Evolutionary conservation across 306 rosid genomes (phyloP).

Genomic region (Cucumis cinereus): DNA sequence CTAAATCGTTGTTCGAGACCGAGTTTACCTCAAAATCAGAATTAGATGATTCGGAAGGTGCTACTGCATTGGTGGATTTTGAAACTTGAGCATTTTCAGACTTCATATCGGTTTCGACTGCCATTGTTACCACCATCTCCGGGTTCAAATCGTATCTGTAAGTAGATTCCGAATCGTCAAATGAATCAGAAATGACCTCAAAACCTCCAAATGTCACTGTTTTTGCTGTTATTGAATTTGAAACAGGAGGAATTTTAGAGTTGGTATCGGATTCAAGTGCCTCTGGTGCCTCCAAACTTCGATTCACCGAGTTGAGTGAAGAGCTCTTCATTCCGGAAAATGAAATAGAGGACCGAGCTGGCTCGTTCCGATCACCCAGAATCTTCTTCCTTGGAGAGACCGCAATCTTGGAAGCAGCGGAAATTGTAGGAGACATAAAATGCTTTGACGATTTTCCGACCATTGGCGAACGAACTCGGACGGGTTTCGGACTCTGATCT

Average conservation of each 20-base stretch:
- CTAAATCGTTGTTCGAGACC: background rate
- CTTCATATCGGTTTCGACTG: background rate
- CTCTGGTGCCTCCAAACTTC: conserved; percentile 19
- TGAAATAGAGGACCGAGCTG: conserved; percentile 24
- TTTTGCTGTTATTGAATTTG: conserved; percentile 17
- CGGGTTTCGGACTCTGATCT: conserved; percentile 28
- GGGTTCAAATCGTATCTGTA: conserved; percentile 3
- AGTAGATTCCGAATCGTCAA: background rate
- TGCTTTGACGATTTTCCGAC: conserved; percentile 41
- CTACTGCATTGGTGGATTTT: conserved; percentile 2
- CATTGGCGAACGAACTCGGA: conserved; percentile 47
- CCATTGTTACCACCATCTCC: conserved; percentile 18
- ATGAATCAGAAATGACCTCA: background rate
- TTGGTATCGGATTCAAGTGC: conserved; percentile 3
- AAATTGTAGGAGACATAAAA: conserved; percentile 85
- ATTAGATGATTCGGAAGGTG: conserved; percentile 18
- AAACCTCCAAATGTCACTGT: conserved; percentile 3
- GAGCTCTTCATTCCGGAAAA: conserved; percentile 26
- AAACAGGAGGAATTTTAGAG: conserved; percentile 2
- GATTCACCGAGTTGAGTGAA: conserved; percentile 31
- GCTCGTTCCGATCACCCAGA: conserved; percentile 52
- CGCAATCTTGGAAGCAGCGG: conserved; percentile 58
- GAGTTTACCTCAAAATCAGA: background rate
- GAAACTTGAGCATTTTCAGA: conserved; percentile 3
- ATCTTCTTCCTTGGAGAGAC: conserved; percentile 66